phyloP scores from a whole-genome alignment of 192 early-diverging fungal species.

The Paraglomus occultum region DNA sequence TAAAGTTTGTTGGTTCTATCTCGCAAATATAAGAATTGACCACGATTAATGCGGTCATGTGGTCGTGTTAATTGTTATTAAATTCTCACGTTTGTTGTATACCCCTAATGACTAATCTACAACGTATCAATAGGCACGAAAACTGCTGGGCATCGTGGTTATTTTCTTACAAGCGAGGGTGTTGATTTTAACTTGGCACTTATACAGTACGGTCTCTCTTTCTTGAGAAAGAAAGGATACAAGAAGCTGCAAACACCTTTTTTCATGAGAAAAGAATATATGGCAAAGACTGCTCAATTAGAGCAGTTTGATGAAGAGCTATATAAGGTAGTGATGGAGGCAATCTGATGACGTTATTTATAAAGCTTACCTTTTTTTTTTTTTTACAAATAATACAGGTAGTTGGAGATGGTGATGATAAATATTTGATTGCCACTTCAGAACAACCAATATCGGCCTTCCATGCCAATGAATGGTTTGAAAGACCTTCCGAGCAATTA shows the following conservation, averaged over 20 bases:
- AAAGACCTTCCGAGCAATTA: conserved; percentile 86
- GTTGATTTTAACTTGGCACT: conserved; percentile 97
- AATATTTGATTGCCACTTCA: conserved; percentile 97
- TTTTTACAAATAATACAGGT: conserved; percentile 36
- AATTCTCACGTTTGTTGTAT: no score
- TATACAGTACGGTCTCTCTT: conserved; percentile 93
- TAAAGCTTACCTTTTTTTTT: background rate
- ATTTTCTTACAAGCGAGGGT: conserved; percentile 92
- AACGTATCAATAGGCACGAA: conserved; percentile 48
- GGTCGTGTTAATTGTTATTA: no score
- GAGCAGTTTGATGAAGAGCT: conserved; percentile 98
- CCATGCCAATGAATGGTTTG: conserved; percentile 96
- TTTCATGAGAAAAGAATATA: conserved; percentile 96
- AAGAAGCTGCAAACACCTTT: conserved; percentile 97
- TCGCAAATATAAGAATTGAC: no score
- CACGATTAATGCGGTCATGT: no score
- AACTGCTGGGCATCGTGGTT: conserved; percentile 98
- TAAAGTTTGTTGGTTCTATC: no score
- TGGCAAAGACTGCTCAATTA: conserved; percentile 99
- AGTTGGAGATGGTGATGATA: conserved; percentile 79
- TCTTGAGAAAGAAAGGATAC: conserved; percentile 78
- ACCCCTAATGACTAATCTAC: background rate
- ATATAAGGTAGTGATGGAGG: conserved; percentile 65
- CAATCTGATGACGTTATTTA: conserved; percentile 4
- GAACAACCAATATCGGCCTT: conserved; percentile 98